Conservation (phyloP, 2,329 filamentous ascomycete genomes). For the Botrytis deweyae region DNA sequence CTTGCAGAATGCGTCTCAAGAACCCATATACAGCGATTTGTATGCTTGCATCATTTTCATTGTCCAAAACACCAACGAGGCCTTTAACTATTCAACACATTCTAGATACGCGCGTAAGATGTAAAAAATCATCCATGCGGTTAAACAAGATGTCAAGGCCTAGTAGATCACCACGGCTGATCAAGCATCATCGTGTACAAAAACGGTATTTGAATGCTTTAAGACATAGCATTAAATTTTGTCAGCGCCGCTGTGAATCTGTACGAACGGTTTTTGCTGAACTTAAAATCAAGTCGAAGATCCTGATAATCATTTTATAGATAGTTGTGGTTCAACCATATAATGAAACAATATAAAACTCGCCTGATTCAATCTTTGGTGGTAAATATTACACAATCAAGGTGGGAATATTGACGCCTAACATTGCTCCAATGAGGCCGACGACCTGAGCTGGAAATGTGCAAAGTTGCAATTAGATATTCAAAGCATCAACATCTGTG, state of each 20-base stretch:
- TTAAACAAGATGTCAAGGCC: rapidly evolving
- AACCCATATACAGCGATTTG: too few relatives aligned
- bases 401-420: not conserved
- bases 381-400: not conserved
- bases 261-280: not conserved
- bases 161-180: not conserved
- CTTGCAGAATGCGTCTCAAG: too few relatives aligned
- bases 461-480: not conserved
- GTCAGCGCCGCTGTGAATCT: not conserved
- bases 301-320: not conserved
- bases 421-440: rapidly evolving
- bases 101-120: not conserved
- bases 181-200: not conserved
- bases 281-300: not conserved
- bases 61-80: too few relatives aligned
- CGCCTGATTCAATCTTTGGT: not conserved
- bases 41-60: too few relatives aligned
- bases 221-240: too few relatives aligned
- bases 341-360: not conserved
- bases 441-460: not conserved
- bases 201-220: too few relatives aligned
- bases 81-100: too few relatives aligned
- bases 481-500: not conserved
- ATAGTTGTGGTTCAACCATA: rapidly evolving
- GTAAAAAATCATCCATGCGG: not conserved